phyloP scores from a whole-genome alignment of 495 filamentous ascomycete species.

The Neurospora pannonica region DNA sequence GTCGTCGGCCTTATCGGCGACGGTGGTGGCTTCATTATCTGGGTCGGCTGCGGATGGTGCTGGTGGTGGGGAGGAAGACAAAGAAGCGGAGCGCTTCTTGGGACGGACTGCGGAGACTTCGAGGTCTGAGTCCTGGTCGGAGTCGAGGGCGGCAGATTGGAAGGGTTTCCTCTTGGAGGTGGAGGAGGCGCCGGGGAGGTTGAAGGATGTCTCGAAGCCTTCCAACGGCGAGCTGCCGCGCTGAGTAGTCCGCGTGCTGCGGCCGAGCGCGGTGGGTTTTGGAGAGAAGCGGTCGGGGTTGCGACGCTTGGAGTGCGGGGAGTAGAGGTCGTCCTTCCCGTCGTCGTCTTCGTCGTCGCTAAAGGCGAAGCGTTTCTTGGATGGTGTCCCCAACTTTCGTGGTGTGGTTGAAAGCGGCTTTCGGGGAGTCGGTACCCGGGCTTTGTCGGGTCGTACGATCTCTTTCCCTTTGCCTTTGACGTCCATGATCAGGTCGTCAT shows the following conservation, averaged over 20 bases:
- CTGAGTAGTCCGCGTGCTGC: background rate
- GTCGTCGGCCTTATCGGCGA: constrained; percentile 51
- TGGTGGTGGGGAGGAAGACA: background rate
- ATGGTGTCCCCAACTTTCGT: background rate
- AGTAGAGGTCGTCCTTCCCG: background rate
- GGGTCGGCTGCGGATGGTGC: background rate
- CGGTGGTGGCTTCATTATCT: background rate
- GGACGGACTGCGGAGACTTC: background rate
- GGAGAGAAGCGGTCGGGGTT: background rate
- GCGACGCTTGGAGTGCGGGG: background rate
- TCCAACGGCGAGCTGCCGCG: background rate
- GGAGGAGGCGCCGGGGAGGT: background rate
- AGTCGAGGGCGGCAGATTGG: background rate
- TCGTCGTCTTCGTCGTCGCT: background rate
- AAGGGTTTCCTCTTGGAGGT: background rate
- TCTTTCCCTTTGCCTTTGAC: constrained; percentile 26
- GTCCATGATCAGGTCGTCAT: constrained; percentile 19
- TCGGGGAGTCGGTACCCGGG: background rate
- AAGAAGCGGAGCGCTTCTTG: background rate
- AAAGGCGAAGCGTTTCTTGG: background rate
- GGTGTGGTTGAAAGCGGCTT: background rate
- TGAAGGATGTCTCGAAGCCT: background rate
- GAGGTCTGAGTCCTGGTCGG: background rate
- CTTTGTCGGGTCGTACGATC: constrained; percentile 4
- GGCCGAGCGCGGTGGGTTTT: background rate